phyloP scores from a whole-genome alignment of 2,329 filamentous ascomycete species.

The Xylariaceae sp. region DNA sequence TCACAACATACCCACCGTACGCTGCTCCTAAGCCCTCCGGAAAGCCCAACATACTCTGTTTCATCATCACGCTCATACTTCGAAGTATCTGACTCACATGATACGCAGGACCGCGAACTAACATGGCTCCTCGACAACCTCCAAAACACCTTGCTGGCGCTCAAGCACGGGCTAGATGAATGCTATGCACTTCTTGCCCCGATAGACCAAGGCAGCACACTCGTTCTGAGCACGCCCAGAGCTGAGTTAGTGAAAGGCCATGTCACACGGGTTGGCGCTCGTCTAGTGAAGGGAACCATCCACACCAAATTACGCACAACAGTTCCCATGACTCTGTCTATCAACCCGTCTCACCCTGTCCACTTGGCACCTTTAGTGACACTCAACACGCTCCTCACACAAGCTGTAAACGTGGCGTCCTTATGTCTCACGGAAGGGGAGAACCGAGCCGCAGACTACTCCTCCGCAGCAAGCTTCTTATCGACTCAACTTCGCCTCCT shows the following conservation, averaged over 20 bases:
- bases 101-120: slow-evolving; percentile 42
- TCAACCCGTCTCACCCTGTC: slow-evolving; percentile 48
- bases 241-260: slow-evolving; percentile 91
- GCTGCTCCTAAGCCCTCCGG: slow-evolving; percentile 2
- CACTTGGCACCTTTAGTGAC: slow-evolving; percentile 66
- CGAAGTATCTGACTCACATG: slow-evolving; percentile 13
- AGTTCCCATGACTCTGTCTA: slow-evolving; percentile 45
- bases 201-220: slow-evolving; percentile 77
- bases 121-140: slow-evolving; percentile 52
- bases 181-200: slow-evolving; percentile 84
- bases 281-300: slow-evolving; percentile 82
- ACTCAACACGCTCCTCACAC: slow-evolving; percentile 73
- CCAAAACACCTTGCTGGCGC: slow-evolving; percentile 42
- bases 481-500: slow-evolving; percentile 54
- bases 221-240: slow-evolving; percentile 81
- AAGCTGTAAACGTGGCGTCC: slow-evolving; percentile 77
- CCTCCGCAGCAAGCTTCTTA: slow-evolving; percentile 51
- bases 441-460: slow-evolving; percentile 18
- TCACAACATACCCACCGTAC: neutral
- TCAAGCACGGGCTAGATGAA: slow-evolving; percentile 72
- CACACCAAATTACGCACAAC: slow-evolving; percentile 72
- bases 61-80: neutral
- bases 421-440: slow-evolving; percentile 63
- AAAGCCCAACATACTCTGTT: neutral
- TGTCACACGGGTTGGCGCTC: slow-evolving; percentile 84